These are phyloP conservation scores for Angophora floribunda DNA, from an alignment of 345 rosid species.

Conservation along the genomic window DNA sequence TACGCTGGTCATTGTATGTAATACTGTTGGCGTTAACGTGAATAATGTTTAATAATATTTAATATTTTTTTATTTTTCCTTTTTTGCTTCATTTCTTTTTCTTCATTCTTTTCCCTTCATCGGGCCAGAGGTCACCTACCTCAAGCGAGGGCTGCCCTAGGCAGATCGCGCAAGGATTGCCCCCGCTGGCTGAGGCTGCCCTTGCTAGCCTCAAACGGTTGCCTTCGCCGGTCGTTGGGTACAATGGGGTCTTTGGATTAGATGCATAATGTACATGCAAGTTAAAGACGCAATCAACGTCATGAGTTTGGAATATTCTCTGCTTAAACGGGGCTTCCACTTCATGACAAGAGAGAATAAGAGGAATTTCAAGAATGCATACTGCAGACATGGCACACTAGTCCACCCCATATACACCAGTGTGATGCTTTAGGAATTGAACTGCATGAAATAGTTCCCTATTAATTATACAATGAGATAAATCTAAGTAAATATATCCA, in stretches of 20 bases:
- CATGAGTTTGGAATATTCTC: rapidly evolving
- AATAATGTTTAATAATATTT: no score
- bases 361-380: background rate
- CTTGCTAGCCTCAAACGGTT: rapidly evolving
- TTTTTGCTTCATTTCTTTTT: no score
- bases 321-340: background rate
- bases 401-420: background rate
- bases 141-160: no score
- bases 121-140: no score
- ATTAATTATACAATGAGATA: background rate
- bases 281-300: background rate
- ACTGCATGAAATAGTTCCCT: background rate
- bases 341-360: background rate
- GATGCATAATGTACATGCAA: background rate
- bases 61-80: no score
- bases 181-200: rapidly evolving
- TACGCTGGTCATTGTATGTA: no score
- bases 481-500: background rate
- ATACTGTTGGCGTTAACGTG: no score
- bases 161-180: no score
- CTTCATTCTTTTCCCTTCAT: no score
- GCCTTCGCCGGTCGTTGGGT: background rate
- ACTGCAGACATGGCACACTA: background rate
- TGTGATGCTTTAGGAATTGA: background rate
- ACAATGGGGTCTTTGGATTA: background rate